These are phyloP conservation scores for Crithidia bombi DNA, from an alignment of 208 protist species.

Conservation along the genomic window DNA sequence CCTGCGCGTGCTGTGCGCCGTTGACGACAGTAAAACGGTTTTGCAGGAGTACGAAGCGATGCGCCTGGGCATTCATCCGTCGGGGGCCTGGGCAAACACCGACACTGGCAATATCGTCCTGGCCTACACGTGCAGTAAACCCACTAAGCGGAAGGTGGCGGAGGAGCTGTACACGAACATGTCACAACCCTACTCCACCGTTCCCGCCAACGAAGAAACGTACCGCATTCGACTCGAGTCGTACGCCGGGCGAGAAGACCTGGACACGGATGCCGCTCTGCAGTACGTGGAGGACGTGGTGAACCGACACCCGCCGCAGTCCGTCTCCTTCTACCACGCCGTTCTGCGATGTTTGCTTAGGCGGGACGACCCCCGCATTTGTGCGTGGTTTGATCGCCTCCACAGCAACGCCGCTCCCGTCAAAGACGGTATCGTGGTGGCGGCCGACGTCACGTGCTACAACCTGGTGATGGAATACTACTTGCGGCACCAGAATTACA, in stretches of 20 bases:
- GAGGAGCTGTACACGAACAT: constrained; percentile 28
- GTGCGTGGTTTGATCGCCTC: constrained; percentile 60
- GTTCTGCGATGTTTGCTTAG: constrained; percentile 60
- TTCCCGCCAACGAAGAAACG: constrained; percentile 65
- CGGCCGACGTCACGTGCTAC: constrained; percentile 62
- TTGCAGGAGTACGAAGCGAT: constrained; percentile 67
- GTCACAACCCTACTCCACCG: constrained; percentile 41
- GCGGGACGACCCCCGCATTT: constrained; percentile 46
- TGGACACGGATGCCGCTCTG: constrained; percentile 35
- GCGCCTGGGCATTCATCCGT: constrained; percentile 66
- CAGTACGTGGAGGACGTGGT: constrained; percentile 26
- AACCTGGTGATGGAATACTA: constrained; percentile 71
- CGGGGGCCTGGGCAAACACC: constrained; percentile 62
- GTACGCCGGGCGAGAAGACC: constrained; percentile 36
- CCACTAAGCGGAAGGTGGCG: constrained; percentile 17
- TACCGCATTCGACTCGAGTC: constrained; percentile 75
- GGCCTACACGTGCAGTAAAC: constrained; percentile 42
- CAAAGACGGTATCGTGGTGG: neutral
- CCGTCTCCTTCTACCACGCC: constrained; percentile 51
- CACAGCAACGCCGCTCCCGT: neutral
- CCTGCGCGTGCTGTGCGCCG: constrained; percentile 69
- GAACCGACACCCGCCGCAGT: constrained; percentile 12
- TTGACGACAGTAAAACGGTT: constrained; percentile 42
- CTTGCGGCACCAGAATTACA: constrained; percentile 38
- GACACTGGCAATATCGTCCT: constrained; percentile 81